Base-by-base conservation (phyloP, 495 filamentous ascomycete genomes). In the Lindgomyces ingoldianus region DNA sequence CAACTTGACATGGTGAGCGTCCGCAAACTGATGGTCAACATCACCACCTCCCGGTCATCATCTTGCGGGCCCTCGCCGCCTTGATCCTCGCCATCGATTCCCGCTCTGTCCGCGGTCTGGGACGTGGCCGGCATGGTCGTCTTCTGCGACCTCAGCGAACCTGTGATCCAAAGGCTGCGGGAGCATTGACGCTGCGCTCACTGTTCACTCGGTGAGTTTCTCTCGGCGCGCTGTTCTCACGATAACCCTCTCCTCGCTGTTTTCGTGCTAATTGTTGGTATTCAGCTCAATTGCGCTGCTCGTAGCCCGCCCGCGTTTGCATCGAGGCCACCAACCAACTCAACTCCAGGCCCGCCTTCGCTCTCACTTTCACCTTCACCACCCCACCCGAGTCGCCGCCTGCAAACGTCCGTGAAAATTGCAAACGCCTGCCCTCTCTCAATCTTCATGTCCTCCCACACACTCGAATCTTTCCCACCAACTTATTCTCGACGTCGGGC, bases 91-190 rank as follows among this genome's bases (percentile, higher is more conserved):
- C 36, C 50, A 29, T 55, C 63, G 55, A 60, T 36, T 41, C 39
- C 59, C 33, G 53, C 65, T 36, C 50, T 59, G 57, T 48, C 60
- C 59, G 53, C 59, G 60, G 53, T 61, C 33, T 24, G 30, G 55
- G 51, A 61, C 46, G 21, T 50, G 56, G 60, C 30, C 62, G 67
- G 62, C 42, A 70, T 70, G 67, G 57, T 59, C 57, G 57, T 41
- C 62, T 42, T 29, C 25, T 54, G 58, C 68, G 63, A 44, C 25
- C 36, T 45, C 67, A 62, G 57, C 57, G 30, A 36, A 45, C 52
- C 36, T 18, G 47, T 42, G 47, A 62, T 21, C 51, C 62, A 58
- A 8, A 65, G 62, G 62, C 62, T 66, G 62, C 29, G 62, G 58
- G 65, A 70, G 58, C 62, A 54, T 48, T 41, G 50, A 22, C 60